These are phyloP conservation scores for Cordyceps cicadae DNA, from an alignment of 2,329 filamentous ascomycete genomes.

Conservation along the genomic window DNA sequence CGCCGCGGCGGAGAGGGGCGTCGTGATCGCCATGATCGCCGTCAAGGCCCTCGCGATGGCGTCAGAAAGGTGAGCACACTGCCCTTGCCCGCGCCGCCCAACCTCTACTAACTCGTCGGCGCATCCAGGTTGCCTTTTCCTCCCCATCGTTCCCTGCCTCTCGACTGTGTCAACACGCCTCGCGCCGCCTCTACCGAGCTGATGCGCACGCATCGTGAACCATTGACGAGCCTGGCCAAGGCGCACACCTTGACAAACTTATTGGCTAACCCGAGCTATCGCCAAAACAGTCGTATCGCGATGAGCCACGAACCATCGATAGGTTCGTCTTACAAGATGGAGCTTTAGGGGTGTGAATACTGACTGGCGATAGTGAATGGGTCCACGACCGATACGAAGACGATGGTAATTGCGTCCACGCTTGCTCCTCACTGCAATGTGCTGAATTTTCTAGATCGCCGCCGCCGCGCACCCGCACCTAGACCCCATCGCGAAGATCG, in stretches of 20 bases:
- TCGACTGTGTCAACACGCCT: conserved; percentile 23
- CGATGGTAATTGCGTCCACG: conserved; percentile 39
- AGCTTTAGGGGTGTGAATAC: background rate
- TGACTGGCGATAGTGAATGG: conserved; percentile 60
- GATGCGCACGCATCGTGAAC: background rate
- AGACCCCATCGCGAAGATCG: conserved; percentile 37
- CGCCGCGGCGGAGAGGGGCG: conserved; percentile 27
- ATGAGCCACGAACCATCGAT: conserved; percentile 60
- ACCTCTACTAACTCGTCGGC: background rate
- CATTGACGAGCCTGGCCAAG: conserved; percentile 21
- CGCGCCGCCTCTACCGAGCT: conserved; percentile 17
- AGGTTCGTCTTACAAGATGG: conserved; percentile 40
- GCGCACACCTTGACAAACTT: conserved; percentile 26
- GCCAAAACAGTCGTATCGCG: conserved; percentile 50
- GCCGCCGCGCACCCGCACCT: conserved; percentile 33
- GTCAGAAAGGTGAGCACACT: conserved; percentile 68
- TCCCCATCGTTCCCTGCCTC: conserved; percentile 21
- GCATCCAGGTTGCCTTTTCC: conserved; percentile 26
- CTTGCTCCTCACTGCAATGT: conserved; percentile 5
- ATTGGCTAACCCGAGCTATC: conserved; percentile 29
- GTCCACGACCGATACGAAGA: conserved; percentile 87
- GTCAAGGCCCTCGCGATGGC: conserved; percentile 65
- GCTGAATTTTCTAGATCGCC: conserved; percentile 27
- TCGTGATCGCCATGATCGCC: conserved; percentile 30
- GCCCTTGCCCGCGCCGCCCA: conserved; percentile 10